Base-by-base conservation (phyloP, 2,329 filamentous ascomycete genomes). In the Trichoderma sp. region DNA sequence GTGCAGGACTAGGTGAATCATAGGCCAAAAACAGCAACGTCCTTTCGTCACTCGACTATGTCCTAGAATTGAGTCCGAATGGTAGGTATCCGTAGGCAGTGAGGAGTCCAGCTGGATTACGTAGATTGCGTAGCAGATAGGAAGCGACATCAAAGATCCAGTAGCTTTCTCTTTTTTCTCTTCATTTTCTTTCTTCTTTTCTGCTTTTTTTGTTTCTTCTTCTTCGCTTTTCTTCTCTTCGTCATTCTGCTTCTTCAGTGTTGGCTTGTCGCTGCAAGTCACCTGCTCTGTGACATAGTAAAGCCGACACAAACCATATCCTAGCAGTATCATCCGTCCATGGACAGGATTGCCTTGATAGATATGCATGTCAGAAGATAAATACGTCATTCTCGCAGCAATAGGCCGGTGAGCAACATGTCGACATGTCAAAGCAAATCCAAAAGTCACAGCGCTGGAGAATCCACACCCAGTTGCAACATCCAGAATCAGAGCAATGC, bases 401-500 rank as follows among this genome's bases (percentile, higher is more conserved):
- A 35, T 66, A 41, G 35, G 59, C 71, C 59, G 67, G 65, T 60
- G 45, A 72, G 60, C 35, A 62, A 35, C 45, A 41, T 69, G 24
- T 64, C 64, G 60, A 59, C 64, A 76, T 64, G 71, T 76, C 75
- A 74, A 69, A 64, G 69, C 56, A 59, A 73, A 35, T 69, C 75
- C 75, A 76, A 76, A 76, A 63, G 35, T 76, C 69, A 76, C 63
- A 56, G 41, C 75, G 63, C 63, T 45, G 75, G 38, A 73, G 35
- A 21, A 67, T 60, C 68, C 62, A 72, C 38, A 24, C 29, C 63
- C 63, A 45, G 53, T 56, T 64, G 67, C 68, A 73, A 67, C 63
- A 31, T 53, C 50, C 38, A 62, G 35, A 33, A 21, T 31, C 67
- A 67, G 21, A 76, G 56, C 53, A 68, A 60, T 60, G 69, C 31